Conservation (phyloP, 768 basidiomycete species). For the Amanita polypyramis region DNA sequence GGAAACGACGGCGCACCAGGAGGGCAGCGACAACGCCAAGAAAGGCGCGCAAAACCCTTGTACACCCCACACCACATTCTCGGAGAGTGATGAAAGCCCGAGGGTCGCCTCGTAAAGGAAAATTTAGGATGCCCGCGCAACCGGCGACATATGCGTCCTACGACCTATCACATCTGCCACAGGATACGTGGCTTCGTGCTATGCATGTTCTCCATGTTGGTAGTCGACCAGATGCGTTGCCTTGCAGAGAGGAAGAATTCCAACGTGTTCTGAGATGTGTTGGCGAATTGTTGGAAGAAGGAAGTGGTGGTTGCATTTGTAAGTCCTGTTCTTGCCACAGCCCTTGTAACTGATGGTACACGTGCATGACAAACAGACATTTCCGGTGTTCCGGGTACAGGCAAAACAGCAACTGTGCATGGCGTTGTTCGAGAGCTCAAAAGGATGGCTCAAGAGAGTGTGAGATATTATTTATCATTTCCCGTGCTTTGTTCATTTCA, state of each 20-base stretch:
- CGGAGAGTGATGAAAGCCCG: background rate
- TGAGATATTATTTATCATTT: slow-evolving; percentile 23
- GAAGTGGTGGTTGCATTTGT: slow-evolving; percentile 95
- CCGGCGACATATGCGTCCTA: slow-evolving; percentile 19
- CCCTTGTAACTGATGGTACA: background rate
- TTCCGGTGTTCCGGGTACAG: slow-evolving; percentile 97
- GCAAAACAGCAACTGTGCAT: slow-evolving; percentile 97
- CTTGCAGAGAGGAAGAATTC: slow-evolving; percentile 85
- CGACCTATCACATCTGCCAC: slow-evolving; percentile 43
- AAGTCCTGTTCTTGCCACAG: slow-evolving; percentile 20
- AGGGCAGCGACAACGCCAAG: slow-evolving; percentile 16
- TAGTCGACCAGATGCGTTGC: slow-evolving; percentile 79
- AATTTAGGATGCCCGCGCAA: slow-evolving; percentile 21
- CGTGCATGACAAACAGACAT: slow-evolving; percentile 58
- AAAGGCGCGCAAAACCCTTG: slow-evolving; percentile 28
- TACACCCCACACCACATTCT: slow-evolving; percentile 48
- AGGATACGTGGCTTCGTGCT: slow-evolving; percentile 76
- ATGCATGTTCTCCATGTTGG: slow-evolving; percentile 92
- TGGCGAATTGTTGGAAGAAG: slow-evolving; percentile 81
- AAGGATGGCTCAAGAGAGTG: slow-evolving; percentile 74
- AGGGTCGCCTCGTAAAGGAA: slow-evolving; percentile 17
- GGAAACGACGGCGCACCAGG: slow-evolving; percentile 28
- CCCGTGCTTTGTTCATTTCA: background rate
- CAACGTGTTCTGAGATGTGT: slow-evolving; percentile 63
- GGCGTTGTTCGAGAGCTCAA: slow-evolving; percentile 85